Evolutionary conservation across 768 basidiomycete species (phyloP), one percentile per base, ranked within the genome.

Genomic region (Xanthoconium stramineum): DNA sequence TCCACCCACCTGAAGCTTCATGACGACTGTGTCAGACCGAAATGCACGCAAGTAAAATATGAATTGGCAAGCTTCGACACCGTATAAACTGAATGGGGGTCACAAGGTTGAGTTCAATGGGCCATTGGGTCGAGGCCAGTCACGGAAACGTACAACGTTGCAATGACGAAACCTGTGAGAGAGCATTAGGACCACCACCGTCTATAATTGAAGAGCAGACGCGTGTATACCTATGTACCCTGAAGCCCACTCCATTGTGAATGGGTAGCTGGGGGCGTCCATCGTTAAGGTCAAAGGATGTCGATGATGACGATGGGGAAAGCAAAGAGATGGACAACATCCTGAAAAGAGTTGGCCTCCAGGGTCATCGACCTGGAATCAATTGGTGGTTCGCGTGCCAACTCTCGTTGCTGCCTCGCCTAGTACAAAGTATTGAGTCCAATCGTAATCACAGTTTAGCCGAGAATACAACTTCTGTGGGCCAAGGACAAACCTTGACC

Each of bases 11-110:
- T 28, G 60, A n/a, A 59, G 29, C 30, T 52, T 59, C 29, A 24
- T 24, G 10, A 40, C 15, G 50, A 28, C 14, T 12, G n/a, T 40
- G 47, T 55, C 60, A 9, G 13, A 6, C 9, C 11, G 47, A 55
- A 61, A 61, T 0, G 50, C 43, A 37, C 11, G 37, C 28, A 48
- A 20, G 50, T 55, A 61, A 42, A 52, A 55, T 38, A 29, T 35
- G 43, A 61, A 55, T 43, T 61, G 60, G 43, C 47, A 52, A n/a
- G 52, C 28, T 32, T 48, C 53, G 20, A 59, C n/a, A 3, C 57
- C 53, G 9, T 56, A 61, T 28, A 55, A 19, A 37, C 60, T 55
- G 28, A 36, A 48, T 33, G 6, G 9, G 35, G 2, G 24, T 24
- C 24, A 24, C 4, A 24, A 24, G 11, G 15, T 47, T 20, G 35